Base-by-base conservation (phyloP, 1,284 basidiomycete genomes). In the Leccinum griseonigrum region DNA sequence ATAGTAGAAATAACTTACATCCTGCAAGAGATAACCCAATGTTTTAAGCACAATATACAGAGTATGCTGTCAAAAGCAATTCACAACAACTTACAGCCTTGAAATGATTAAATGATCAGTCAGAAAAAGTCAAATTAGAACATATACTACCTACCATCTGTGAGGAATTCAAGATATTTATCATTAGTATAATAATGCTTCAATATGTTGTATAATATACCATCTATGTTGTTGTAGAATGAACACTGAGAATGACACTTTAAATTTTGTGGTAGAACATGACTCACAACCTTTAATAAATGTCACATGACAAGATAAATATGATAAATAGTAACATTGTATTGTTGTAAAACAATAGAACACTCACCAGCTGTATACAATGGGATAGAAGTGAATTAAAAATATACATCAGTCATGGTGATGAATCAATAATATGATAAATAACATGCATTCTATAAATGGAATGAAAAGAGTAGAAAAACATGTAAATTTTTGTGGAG, bases 61-160 rank as follows among this genome's bases (percentile, higher is more conserved):
- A 2, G 0, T n/a, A n/a, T n/a, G 4, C 0, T 40, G 4, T 16
- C 8, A 0, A 40, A 40, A n/a, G 10, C 2, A 4, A 13, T 34
- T 6, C 2, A 13, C 2, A 34, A 34, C 13, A 13, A 34, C 34
- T 32, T 10, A 32, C 31, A 32, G 31, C 3, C 31, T 32, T 32
- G 10, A 32, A 32, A 32, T 32, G 11, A 32, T 11, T 11, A 32
- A 32, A 32, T 4, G 0, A 32, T 32, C 1, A 32, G 10, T 11
- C 3, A 32, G 10, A 31, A 31, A 10, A 3, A 31, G 11, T 32
- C 4, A 32, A 32, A 8, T 14, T 14, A 14, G 7, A 36, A 6
- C 2, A 36, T 36, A 7, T 14, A 36, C 0, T 14, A 0, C 34
- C 13, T 36, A 36, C 34, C 34, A 36, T 36, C 34, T 36, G 34